Conservation (phyloP, 73 alveolate species). For the Uronychia binucleata region DNA sequence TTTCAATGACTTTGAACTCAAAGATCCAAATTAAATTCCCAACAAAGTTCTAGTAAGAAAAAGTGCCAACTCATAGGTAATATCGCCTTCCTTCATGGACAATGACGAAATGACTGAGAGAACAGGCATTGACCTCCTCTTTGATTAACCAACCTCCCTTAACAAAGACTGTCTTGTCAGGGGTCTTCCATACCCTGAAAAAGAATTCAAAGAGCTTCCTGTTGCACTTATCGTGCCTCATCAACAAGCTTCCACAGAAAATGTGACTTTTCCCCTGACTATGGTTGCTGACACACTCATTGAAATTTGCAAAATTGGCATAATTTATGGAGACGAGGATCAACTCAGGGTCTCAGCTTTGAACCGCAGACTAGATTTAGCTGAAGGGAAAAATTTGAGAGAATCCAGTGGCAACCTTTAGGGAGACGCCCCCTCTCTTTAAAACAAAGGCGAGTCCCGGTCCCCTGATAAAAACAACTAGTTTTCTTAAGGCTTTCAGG, state of each 20-base stretch:
- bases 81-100: neutral
- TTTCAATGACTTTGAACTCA: neutral
- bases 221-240: neutral
- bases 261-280: neutral
- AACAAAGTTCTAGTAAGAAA: neutral
- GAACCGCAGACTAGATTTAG: no score
- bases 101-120: neutral
- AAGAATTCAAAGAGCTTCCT: neutral
- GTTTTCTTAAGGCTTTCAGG: no score
- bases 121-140: neutral
- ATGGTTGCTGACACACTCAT: neutral
- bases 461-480: neutral
- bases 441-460: no score
- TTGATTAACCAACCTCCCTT: neutral
- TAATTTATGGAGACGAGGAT: neutral
- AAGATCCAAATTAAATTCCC: neutral
- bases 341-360: no score
- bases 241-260: neutral
- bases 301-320: neutral
- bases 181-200: neutral
- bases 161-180: neutral
- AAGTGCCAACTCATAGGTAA: neutral
- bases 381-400: no score
- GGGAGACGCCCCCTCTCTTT: neutral
- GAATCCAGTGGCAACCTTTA: no score